Base-by-base conservation (phyloP, 2,329 filamentous ascomycete genomes). In the Nemania bipapillata region DNA sequence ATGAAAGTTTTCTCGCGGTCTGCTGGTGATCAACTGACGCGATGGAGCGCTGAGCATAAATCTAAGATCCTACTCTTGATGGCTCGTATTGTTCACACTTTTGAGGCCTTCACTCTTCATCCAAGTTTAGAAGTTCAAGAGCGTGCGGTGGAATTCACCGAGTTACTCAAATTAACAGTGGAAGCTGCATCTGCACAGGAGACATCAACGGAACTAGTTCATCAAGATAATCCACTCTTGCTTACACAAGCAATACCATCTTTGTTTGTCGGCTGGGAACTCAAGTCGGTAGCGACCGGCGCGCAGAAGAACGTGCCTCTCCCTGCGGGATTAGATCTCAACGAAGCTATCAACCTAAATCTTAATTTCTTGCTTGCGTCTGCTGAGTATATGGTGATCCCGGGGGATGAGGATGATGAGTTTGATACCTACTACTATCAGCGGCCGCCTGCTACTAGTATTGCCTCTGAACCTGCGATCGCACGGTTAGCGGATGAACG, bases 81-180 rank as follows among this genome's bases (percentile, higher is more conserved):
- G 80, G 91, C 92, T 30, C 89, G 94, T 1, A 89, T 97, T 6
- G 87, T 97, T 22, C 89, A 96, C 77, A 91, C 92, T 55, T 83
- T 97, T 24, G 94, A 98, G 75, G 88, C 90, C 0, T 81, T 98
- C 17, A 89, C 90, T 0, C 85, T 90, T 47, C 93, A 98, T 78
- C 94, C 95, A 0, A 93, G 90, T 74, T 85, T 99, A 1, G 96
- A 99, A 78, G 94, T 99, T 3, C 96, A 99, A 80, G 96, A 98
- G 79, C 89, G 96, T 65, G 91, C 94, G 2, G 94, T 97, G 1
- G 94, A 97, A 77, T 96, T 97, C 74, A 86, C 94, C 0, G 96
- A 99, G 78, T 85, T 98, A 12, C 88, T 98, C 75, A 93, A 93
- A 66, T 85, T 99, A 52, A 93, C 93, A 1, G 89, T 90, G 0